Conservation (phyloP, 345 rosid species). For the Gossypium herbaceum region DNA sequence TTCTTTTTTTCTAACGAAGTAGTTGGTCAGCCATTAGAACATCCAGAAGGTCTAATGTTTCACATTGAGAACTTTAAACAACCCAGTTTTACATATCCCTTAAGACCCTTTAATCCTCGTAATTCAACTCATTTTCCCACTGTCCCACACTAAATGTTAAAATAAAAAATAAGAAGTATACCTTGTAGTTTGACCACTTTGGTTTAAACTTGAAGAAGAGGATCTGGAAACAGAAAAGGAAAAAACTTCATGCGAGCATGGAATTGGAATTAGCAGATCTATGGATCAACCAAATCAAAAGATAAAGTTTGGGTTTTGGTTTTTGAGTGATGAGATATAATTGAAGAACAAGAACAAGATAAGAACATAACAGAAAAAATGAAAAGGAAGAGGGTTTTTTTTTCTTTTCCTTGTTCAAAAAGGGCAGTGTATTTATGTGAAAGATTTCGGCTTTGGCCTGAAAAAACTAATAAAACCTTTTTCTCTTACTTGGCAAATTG, state of each 20-base stretch:
- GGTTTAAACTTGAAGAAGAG: constrained; percentile 13
- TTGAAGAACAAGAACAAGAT: background rate
- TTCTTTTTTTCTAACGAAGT: background rate
- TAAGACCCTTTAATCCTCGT: constrained; percentile 14
- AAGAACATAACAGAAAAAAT: background rate
- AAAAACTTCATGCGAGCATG: constrained; percentile 26
- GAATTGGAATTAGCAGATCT: constrained; percentile 45
- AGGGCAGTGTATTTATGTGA: background rate
- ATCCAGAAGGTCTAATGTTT: constrained; percentile 34
- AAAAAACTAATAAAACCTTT: background rate
- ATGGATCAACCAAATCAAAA: constrained; percentile 36
- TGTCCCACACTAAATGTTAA: background rate
- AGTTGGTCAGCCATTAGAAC: constrained; percentile 20
- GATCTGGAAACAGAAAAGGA: constrained; percentile 26
- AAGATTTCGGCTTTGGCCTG: background rate
- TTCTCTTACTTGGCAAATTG: background rate
- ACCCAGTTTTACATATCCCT: constrained; percentile 6
- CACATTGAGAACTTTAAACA: constrained; percentile 24
- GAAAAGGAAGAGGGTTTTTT: background rate
- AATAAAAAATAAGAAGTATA: constrained; percentile 19
- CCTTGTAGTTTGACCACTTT: constrained; percentile 28
- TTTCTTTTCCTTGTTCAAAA: background rate
- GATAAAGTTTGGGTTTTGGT: background rate
- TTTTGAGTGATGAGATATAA: constrained; percentile 9
- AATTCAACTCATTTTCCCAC: constrained; percentile 14